phyloP scores from a whole-genome alignment of 176 grass and related monocot genomes.

The Puya raimondii region DNA sequence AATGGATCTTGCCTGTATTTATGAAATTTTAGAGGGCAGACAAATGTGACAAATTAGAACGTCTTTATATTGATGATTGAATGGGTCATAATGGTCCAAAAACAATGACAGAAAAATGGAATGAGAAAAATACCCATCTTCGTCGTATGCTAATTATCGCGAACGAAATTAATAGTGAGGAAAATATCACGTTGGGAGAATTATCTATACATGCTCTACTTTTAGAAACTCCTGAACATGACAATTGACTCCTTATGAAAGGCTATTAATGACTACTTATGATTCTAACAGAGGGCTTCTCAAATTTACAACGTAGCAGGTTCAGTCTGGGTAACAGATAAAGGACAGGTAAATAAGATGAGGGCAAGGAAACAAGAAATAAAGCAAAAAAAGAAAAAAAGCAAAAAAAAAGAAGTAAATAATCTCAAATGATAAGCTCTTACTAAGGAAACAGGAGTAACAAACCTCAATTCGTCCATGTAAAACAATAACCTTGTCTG shows the following conservation, averaged over 20 bases:
- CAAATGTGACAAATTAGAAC: too few relatives aligned
- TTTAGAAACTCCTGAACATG: neutral
- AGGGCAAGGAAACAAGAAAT: neutral
- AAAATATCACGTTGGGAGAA: neutral
- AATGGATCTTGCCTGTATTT: too few relatives aligned
- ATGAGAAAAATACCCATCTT: too few relatives aligned
- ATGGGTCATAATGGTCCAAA: too few relatives aligned
- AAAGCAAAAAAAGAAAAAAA: neutral
- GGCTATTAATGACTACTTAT: neutral
- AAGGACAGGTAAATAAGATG: neutral
- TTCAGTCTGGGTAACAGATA: neutral
- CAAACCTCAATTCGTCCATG: constrained; percentile 80
- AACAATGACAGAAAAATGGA: too few relatives aligned
- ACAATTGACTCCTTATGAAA: neutral
- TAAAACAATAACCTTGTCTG: constrained; percentile 87
- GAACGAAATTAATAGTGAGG: too few relatives aligned
- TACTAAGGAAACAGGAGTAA: too few relatives aligned
- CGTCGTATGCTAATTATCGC: too few relatives aligned
- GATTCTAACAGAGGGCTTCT: neutral
- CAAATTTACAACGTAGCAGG: neutral
- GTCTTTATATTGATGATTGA: too few relatives aligned
- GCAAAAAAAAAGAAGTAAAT: neutral
- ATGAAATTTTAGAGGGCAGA: too few relatives aligned
- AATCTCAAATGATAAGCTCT: neutral
- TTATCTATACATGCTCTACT: neutral